phyloP scores from a whole-genome alignment of 1,139 yeast species.

The Suhomyces bolitotheri region DNA sequence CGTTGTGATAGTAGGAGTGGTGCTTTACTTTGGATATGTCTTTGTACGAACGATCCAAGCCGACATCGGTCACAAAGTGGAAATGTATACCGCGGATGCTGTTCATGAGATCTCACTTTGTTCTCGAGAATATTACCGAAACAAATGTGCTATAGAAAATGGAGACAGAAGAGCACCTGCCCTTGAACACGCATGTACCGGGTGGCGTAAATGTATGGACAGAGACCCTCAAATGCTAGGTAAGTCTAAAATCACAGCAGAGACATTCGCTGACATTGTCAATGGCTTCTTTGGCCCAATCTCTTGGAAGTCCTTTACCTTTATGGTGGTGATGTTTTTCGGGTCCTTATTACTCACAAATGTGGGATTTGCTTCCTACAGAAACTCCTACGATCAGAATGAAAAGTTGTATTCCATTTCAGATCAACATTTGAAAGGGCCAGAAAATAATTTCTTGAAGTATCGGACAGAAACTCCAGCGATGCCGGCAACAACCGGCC shows the following conservation, averaged over 20 bases:
- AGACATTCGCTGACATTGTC: constrained; percentile 76
- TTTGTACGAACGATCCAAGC: constrained; percentile 61
- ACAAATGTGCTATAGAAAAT: constrained; percentile 55
- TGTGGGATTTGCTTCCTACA: constrained; percentile 41
- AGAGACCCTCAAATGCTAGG: constrained; percentile 82
- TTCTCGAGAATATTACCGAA: constrained; percentile 65
- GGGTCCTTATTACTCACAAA: constrained; percentile 46
- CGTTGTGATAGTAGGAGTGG: constrained; percentile 52
- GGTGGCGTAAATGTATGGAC: constrained; percentile 85
- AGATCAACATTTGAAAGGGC: constrained; percentile 9
- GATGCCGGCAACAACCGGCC: constrained; percentile 1
- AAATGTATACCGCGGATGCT: constrained; percentile 59
- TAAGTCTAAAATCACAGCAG: constrained; percentile 74
- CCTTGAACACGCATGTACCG: constrained; percentile 65
- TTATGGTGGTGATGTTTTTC: constrained; percentile 42
- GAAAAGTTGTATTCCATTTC: too few relatives aligned
- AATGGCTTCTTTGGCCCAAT: constrained; percentile 77
- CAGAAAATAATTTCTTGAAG: constrained; percentile 1
- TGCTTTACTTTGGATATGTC: constrained; percentile 55
- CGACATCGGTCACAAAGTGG: constrained; percentile 73
- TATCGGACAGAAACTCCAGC: too few relatives aligned
- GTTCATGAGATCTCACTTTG: constrained; percentile 71
- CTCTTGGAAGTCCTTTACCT: constrained; percentile 69
- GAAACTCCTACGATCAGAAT: constrained; percentile 8
- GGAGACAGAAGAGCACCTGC: constrained; percentile 62